phyloP scores from a whole-genome alignment of 495 filamentous ascomycete genomes.

The Glarea lozoyensis region DNA sequence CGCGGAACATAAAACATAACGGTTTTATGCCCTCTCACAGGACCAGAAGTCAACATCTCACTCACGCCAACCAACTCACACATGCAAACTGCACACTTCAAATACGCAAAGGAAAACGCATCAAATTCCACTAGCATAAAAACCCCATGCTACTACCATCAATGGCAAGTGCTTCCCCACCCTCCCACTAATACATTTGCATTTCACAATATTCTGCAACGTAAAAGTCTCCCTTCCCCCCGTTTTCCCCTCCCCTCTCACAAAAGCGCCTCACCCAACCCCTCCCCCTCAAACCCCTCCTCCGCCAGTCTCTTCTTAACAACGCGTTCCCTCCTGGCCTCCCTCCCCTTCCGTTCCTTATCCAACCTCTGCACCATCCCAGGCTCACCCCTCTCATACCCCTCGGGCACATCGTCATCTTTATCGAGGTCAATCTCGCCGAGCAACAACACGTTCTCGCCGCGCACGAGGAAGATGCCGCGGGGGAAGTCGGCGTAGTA shows the following conservation, averaged over 20 bases:
- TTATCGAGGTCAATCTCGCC: constrained; percentile 95
- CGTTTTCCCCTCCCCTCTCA: constrained; percentile 27
- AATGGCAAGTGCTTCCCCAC: neutral
- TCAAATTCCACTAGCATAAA: too few relatives aligned
- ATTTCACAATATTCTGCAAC: constrained; percentile 75
- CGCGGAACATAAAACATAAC: too few relatives aligned
- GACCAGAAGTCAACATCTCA: too few relatives aligned
- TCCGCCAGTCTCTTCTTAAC: constrained; percentile 57
- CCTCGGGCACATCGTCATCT: constrained; percentile 76
- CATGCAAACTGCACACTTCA: too few relatives aligned
- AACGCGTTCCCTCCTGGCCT: constrained; percentile 63
- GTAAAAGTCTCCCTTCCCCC: constrained; percentile 12
- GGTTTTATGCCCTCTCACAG: too few relatives aligned
- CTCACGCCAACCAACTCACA: too few relatives aligned
- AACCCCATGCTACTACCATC: neutral
- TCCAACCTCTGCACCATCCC: constrained; percentile 63
- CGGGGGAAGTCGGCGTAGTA: constrained; percentile 74
- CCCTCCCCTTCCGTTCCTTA: constrained; percentile 60
- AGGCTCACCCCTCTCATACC: constrained; percentile 55
- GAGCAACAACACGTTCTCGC: constrained; percentile 85
- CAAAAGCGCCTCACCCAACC: constrained; percentile 63
- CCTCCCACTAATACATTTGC: constrained; percentile 26
- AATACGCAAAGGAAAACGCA: too few relatives aligned
- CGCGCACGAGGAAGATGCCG: constrained; percentile 81
- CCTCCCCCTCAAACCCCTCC: constrained; percentile 84